Conservation (phyloP, 2,329 filamentous ascomycete species). For the Colletotrichum karsti region DNA sequence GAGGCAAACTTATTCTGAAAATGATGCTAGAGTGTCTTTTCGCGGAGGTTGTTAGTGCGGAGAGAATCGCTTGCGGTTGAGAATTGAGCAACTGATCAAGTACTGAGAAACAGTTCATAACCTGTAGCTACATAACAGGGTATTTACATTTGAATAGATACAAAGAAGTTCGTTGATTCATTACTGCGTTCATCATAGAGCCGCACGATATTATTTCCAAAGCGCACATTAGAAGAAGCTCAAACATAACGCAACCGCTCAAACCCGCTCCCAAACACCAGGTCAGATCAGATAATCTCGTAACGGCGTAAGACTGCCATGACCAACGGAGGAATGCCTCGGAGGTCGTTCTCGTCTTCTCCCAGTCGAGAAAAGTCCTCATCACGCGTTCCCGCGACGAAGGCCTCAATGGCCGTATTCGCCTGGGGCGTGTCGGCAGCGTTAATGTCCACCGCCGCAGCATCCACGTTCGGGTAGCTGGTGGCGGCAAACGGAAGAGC, state of each 20-base stretch:
- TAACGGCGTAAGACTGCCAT: conserved; percentile 14
- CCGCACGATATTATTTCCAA: background rate
- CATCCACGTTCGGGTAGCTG: background rate
- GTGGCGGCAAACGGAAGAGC: background rate
- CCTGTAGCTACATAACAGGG: too few species aligned
- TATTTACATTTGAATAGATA: background rate
- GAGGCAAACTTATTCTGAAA: too few species aligned
- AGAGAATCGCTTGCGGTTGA: too few species aligned
- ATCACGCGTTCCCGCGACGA: background rate
- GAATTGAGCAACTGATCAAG: too few species aligned
- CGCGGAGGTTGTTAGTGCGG: too few species aligned
- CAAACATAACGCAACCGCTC: background rate
- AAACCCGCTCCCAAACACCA: too few species aligned
- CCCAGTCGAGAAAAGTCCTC: background rate
- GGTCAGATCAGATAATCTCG: background rate
- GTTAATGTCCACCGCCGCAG: background rate
- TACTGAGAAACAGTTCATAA: too few species aligned
- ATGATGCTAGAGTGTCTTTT: too few species aligned
- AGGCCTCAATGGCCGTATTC: background rate
- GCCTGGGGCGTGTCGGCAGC: conserved; percentile 5
- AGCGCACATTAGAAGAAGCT: too few species aligned
- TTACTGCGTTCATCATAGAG: conserved; percentile 1
- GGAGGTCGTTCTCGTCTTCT: conserved; percentile 9
- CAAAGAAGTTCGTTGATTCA: background rate
- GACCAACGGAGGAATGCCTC: conserved; percentile 11